Base-by-base conservation (phyloP, 1,284 basidiomycete genomes). In the Athelia psychrophila region DNA sequence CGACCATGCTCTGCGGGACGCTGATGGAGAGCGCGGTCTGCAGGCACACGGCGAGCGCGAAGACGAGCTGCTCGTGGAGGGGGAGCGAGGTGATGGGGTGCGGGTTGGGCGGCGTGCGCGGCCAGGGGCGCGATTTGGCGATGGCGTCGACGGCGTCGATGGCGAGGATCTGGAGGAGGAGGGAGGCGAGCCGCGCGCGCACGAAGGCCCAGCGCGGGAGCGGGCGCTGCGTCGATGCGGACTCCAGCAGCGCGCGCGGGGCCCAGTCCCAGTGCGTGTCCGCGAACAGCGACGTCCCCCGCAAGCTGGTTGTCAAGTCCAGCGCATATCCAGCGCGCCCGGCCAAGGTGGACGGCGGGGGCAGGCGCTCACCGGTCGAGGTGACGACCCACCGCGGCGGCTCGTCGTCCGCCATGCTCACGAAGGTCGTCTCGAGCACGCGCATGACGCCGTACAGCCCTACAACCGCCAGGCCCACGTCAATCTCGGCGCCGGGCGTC, bases 191-290 rank as follows among this genome's bases (percentile, higher is more conserved):
- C 6, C 36, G 32, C 13, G 25, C 13, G n/a, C 23, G 20, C 3
- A 60, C 5, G 47, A 54, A 56, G 5, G n/a, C 8, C 12, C 50
- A 30, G 3, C 49, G 25, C 33, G 33, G 24, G 18, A n/a, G 25
- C 20, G 49, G 23, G 20, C n/a, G n/a, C 38, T 30, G 27, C 6
- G 5, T 13, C 5, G 38, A 9, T n/a, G 38, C n/a, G 42, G 12
- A 45, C 42, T 13, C 20, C 22, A 50, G 10, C 27, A 50, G 45
- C 8, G 44, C 38, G 19, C n/a, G 24, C 16, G 56, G 40, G 3
- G 51, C 48, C 52, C 54, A 61, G 47, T 60, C 48, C 58, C 60
- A 62, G 50, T 56, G 44, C n/a, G 23, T 44, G 27, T 55, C 44
- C 1, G 38, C 5, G 42, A 58, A 50, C 52, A 48, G 61, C 44